A percentile compares a stretch with the other conserved stretches of the same genome.
phyloP scores from a whole-genome alignment of 176 grass and related monocot species.

The Lolium perenne region DNA sequence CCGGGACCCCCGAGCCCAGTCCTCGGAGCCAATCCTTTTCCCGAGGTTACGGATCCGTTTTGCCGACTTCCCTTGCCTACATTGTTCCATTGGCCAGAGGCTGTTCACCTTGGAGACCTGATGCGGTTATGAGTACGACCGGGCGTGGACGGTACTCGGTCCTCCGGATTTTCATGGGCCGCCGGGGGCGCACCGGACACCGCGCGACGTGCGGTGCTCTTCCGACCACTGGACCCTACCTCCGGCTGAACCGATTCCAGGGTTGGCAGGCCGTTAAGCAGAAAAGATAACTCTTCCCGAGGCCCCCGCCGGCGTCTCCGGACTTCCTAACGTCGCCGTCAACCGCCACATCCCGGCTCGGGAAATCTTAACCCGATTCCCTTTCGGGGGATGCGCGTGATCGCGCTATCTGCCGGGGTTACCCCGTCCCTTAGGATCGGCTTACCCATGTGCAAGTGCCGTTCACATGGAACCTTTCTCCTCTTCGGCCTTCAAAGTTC shows the following conservation, averaged over 20 bases:
- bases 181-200: slow-evolving; percentile 44
- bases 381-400: slow-evolving; percentile 45
- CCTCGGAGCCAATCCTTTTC: not conserved
- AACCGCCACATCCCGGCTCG: slow-evolving; percentile 54
- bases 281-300: slow-evolving; percentile 84
- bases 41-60: slow-evolving; percentile 63
- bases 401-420: slow-evolving; percentile 61
- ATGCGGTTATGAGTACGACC: slow-evolving; percentile 77
- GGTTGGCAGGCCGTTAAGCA: slow-evolving; percentile 76
- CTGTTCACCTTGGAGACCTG: slow-evolving; percentile 76
- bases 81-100: slow-evolving; percentile 84
- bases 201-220: slow-evolving; percentile 71
- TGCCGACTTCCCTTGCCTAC: slow-evolving; percentile 92
- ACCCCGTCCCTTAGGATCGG: slow-evolving; percentile 70
- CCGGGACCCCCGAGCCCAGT: slow-evolving; percentile 17
- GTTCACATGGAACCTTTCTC: slow-evolving; percentile 76
- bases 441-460: slow-evolving; percentile 71
- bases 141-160: slow-evolving; percentile 61
- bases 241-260: slow-evolving; percentile 68
- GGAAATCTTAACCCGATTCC: slow-evolving; percentile 70
- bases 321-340: slow-evolving; percentile 66
- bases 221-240: slow-evolving; percentile 72
- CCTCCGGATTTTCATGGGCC: slow-evolving; percentile 61
- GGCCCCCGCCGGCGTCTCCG: slow-evolving; percentile 57
- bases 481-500: slow-evolving; percentile 76